A percentile compares a stretch with the other conserved stretches of the same genome.
These are phyloP conservation scores for Pyronema domesticum DNA, from an alignment of 495 filamentous ascomycete genomes.

Conservation along the genomic window DNA sequence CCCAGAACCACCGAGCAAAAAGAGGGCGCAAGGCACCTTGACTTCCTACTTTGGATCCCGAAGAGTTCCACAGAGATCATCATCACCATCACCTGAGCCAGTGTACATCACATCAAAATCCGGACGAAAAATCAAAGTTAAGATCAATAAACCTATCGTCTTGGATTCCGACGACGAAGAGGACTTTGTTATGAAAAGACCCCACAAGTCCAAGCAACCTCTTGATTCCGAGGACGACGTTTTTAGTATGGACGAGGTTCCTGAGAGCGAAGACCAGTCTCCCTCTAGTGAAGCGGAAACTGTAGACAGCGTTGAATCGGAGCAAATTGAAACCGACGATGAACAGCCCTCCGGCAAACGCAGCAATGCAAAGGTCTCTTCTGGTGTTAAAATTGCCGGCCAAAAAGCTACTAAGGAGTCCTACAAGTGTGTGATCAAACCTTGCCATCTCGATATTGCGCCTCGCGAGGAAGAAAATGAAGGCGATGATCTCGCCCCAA, in stretches of 20 bases:
- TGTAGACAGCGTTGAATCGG: neutral
- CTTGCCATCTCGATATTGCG: constrained; percentile 10
- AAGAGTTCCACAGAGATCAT: neutral
- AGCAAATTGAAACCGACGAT: constrained; percentile 5
- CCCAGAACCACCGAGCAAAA: too few species aligned
- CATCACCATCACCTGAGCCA: neutral
- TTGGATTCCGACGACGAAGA: constrained; percentile 10
- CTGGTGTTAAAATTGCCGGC: neutral
- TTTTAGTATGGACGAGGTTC: neutral
- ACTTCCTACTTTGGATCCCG: neutral
- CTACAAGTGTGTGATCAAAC: constrained; percentile 4
- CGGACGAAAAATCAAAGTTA: neutral
- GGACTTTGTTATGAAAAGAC: constrained; percentile 10
- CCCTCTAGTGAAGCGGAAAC: neutral
- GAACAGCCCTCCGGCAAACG: constrained; percentile 5
- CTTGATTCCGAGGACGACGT: constrained; percentile 6
- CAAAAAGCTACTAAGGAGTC: neutral
- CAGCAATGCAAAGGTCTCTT: neutral
- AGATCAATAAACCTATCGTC: neutral
- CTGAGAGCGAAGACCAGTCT: constrained; percentile 2
- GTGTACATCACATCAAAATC: neutral
- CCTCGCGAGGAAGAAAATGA: constrained; percentile 5
- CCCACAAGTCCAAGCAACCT: too few species aligned
- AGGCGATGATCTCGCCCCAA: constrained; percentile 22
- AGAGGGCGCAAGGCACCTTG: neutral